Evolutionary conservation across 495 filamentous ascomycete species (phyloP).

Genomic region (Xylaria curta): DNA sequence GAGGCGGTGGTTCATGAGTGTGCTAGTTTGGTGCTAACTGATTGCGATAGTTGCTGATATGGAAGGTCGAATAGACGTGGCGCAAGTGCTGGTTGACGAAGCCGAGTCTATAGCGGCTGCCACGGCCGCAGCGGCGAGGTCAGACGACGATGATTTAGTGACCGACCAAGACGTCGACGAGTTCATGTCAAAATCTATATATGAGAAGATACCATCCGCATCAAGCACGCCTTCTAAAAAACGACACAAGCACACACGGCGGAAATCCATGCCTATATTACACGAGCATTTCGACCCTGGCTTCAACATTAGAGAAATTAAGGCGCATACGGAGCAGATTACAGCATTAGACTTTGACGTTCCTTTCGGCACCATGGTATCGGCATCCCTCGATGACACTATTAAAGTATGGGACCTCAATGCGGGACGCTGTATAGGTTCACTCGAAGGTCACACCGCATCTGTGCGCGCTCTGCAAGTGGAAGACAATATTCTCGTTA

Average conservation of each 20-base stretch:
- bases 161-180: constrained; percentile 63
- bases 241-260: constrained; percentile 68
- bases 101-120: constrained; percentile 62
- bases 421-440: constrained; percentile 85
- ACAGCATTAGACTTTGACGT: constrained; percentile 94
- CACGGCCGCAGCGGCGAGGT: constrained; percentile 58
- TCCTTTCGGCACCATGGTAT: constrained; percentile 94
- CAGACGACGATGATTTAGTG: constrained; percentile 58
- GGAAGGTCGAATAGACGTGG: constrained; percentile 84
- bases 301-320: constrained; percentile 83
- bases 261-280: constrained; percentile 89
- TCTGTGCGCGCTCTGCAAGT: constrained; percentile 93
- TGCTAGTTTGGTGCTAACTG: constrained; percentile 36
- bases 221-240: constrained; percentile 61
- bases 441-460: constrained; percentile 92
- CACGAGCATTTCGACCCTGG: constrained; percentile 96
- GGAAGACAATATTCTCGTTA: constrained; percentile 94
- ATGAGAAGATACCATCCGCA: constrained; percentile 81
- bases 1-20: constrained; percentile 37
- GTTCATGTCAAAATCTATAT: constrained; percentile 99
- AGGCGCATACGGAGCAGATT: constrained; percentile 86
- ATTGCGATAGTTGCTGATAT: constrained; percentile 71
- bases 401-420: constrained; percentile 98
- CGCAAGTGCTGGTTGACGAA: constrained; percentile 77
- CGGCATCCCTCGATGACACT: constrained; percentile 93